Base-by-base conservation (phyloP, 306 rosid species). In the Lagenaria siceraria region DNA sequence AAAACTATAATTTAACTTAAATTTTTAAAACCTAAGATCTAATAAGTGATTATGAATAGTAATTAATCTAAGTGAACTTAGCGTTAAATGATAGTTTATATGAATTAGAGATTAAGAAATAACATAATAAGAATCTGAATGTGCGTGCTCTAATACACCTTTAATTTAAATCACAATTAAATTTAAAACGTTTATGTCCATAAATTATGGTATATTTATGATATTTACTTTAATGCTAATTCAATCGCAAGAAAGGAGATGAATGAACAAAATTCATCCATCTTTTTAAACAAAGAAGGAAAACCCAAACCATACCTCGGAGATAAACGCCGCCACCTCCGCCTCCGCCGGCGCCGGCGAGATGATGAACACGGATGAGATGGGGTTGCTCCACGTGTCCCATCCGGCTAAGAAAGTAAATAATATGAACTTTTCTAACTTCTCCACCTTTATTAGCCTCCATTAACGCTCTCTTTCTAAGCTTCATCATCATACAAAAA, bases 301-400 rank as follows among this genome's bases (percentile, higher is more conserved):
- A 31, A 52, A 4, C 12, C 25, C 59, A 53, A 0, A 49, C 6
- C 29, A 59, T 6, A 93, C 97, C 98, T 91, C 96, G 78, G 6
- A 93, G 91, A 83, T 84, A 85, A 78, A 93, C 96, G 0, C 93
- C 96, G 59, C 74, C 87, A 33, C 90, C 83, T 24, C 88, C 96
- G 0, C 92, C 93, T 49, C 74, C 85, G 33, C 89, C 87, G n/a
- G n/a, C n/a, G 40, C 89, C 84, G 54, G 87, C 55, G 4, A 86
- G 83, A 83, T 91, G 97, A 43, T 88, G 92, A 71, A 93, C 86
- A 11, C 93, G 90, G 75, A 91, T 80, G 63, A 93, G 97, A 83
- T 93, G 97, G n/a, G 93, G 96, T 27, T 88, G 96, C 13, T 90
- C 93, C 12, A 81, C 68, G 7, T 78, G 90, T 68, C 91, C 92